Conservation (phyloP, 73 alveolate species). For the Paraurostyla sp. region DNA sequence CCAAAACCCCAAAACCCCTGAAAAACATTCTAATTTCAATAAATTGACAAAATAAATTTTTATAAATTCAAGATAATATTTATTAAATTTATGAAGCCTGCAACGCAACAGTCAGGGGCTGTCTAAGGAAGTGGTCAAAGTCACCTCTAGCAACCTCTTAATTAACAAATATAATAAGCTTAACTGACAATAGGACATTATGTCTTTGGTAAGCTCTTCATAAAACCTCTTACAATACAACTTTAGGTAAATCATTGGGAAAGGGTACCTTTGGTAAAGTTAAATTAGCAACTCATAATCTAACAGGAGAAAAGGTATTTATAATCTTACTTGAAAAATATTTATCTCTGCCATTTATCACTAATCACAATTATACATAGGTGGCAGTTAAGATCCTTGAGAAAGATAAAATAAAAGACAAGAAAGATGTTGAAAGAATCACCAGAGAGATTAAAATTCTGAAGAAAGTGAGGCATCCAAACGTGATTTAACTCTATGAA, state of each 20-base stretch:
- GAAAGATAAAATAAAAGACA: slow-evolving; percentile 86
- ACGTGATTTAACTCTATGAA: slow-evolving; percentile 88
- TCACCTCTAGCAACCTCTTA: not conserved
- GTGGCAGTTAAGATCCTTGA: slow-evolving; percentile 92
- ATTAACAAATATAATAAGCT: not conserved
- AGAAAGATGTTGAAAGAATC: slow-evolving; percentile 90
- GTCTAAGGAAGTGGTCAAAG: too few relatives aligned
- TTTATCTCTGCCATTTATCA: not conserved
- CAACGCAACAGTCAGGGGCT: slow-evolving; percentile 49
- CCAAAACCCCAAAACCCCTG: too few relatives aligned
- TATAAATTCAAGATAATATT: not conserved
- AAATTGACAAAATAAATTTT: too few relatives aligned
- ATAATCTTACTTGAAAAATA: not conserved
- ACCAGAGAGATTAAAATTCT: slow-evolving; percentile 88
- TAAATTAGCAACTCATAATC: slow-evolving; percentile 38
- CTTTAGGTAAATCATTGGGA: slow-evolving; percentile 54
- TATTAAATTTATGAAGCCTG: slow-evolving; percentile 33
- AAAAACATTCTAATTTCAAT: too few relatives aligned
- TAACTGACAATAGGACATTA: slow-evolving; percentile 30
- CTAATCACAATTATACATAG: slow-evolving; percentile 33
- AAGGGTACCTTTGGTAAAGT: slow-evolving; percentile 67
- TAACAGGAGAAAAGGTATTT: slow-evolving; percentile 66
- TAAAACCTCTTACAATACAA: not conserved
- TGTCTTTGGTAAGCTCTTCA: not conserved
- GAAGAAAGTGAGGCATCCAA: slow-evolving; percentile 88